phyloP scores from a whole-genome alignment of 495 filamentous ascomycete genomes.

The Podospora bellae-mahoneyi region DNA sequence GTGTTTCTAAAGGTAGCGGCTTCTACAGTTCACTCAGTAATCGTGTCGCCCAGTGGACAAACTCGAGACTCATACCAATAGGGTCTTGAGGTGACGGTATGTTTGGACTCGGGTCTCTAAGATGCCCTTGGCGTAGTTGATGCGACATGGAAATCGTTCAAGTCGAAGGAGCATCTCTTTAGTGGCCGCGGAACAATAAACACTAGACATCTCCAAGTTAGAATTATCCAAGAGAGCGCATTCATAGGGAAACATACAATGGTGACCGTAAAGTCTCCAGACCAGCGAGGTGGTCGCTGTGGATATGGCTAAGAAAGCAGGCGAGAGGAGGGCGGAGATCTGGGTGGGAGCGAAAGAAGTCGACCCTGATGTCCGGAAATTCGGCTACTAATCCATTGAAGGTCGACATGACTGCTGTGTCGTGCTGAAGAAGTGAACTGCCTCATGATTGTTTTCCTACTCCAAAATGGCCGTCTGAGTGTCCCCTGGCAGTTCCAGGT shows the following conservation, averaged over 20 bases:
- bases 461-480: no score
- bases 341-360: constrained; percentile 70
- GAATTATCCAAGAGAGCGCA: neutral
- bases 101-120: constrained; percentile 64
- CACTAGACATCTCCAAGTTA: constrained; percentile 32
- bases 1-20: constrained; percentile 79
- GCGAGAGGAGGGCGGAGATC: constrained; percentile 63
- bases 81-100: constrained; percentile 69
- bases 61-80: constrained; percentile 46
- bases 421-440: no score
- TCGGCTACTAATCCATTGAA: constrained; percentile 45
- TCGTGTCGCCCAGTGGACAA: constrained; percentile 8
- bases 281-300: constrained; percentile 85
- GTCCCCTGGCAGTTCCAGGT: neutral
- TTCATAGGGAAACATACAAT: constrained; percentile 46
- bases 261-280: constrained; percentile 72
- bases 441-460: neutral
- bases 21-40: constrained; percentile 48
- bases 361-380: constrained; percentile 74
- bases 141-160: constrained; percentile 71
- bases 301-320: constrained; percentile 90
- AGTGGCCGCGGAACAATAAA: constrained; percentile 87
- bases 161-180: constrained; percentile 72
- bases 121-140: constrained; percentile 76
- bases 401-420: constrained; percentile 33